phyloP scores from a whole-genome alignment of 2,329 filamentous ascomycete species.

The Macroventuria anomochaeta region DNA sequence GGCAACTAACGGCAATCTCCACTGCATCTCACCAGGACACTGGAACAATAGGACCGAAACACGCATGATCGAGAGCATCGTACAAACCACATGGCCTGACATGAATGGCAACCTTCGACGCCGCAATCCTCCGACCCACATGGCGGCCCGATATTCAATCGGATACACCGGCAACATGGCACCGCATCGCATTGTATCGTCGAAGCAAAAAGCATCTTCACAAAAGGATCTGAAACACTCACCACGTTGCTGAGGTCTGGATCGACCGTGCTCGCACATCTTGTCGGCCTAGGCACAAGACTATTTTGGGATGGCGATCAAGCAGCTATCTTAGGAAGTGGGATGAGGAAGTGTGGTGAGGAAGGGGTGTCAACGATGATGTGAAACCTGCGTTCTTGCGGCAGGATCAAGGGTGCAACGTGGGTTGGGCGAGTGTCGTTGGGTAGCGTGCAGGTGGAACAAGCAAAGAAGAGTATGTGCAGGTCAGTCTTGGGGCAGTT shows the following conservation, averaged over 20 bases:
- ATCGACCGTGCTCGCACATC: not conserved
- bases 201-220: not conserved
- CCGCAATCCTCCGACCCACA: not conserved
- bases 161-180: too few species aligned
- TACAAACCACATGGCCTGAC: not conserved
- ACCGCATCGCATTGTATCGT: too few species aligned
- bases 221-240: not conserved
- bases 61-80: too few species aligned
- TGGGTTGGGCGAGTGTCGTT: not conserved
- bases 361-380: not conserved
- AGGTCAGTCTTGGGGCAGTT: too few species aligned
- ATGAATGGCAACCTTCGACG: not conserved
- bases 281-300: not conserved
- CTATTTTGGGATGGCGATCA: not conserved
- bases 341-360: not conserved
- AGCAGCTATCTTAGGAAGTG: too few species aligned
- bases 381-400: not conserved
- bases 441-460: not conserved
- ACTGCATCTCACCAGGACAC: too few species aligned
- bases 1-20: not conserved
- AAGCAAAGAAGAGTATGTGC: not conserved
- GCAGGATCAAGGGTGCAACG: not conserved
- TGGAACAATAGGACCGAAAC: too few species aligned
- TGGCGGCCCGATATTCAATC: too few species aligned
- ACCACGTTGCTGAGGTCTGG: not conserved